Conservation (phyloP, 257 asterid species). For the Solanum chiquidenum region DNA sequence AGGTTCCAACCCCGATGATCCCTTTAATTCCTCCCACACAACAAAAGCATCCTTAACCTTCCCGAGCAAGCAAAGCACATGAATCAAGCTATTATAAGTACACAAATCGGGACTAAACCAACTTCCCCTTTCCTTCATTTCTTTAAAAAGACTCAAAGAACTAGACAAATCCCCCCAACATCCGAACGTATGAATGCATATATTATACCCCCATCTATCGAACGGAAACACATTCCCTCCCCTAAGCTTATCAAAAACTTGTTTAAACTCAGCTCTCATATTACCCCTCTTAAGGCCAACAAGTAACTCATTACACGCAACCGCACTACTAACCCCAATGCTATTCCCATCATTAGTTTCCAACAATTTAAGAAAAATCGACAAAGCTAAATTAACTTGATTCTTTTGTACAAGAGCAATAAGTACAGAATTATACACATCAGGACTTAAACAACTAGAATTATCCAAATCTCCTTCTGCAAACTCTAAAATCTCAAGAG, state of each 20-base stretch:
- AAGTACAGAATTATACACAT: constrained; percentile 51
- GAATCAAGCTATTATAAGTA: constrained; percentile 82
- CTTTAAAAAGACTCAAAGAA: constrained; percentile 63
- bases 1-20: constrained; percentile 76
- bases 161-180: constrained; percentile 64
- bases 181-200: constrained; percentile 76
- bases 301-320: constrained; percentile 83
- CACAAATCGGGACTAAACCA: constrained; percentile 64
- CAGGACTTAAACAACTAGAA: constrained; percentile 31
- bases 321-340: constrained; percentile 38
- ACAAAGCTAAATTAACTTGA: constrained; percentile 54
- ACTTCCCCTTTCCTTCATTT: constrained; percentile 69
- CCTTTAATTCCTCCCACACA: constrained; percentile 88
- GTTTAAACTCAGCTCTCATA: constrained; percentile 57
- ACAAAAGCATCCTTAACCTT: constrained; percentile 67
- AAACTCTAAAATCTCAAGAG: constrained; percentile 48
- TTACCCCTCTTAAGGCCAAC: constrained; percentile 65
- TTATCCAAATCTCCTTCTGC: constrained; percentile 39
- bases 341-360: constrained; percentile 20
- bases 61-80: constrained; percentile 75
- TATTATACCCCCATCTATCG: constrained; percentile 79
- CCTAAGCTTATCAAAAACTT: constrained; percentile 48
- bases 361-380: constrained; percentile 60
- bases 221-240: constrained; percentile 41
- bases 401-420: constrained; percentile 65